These are phyloP conservation scores for Trichosanthes cucumerina DNA, from an alignment of 306 rosid species.

Conservation along the genomic window DNA sequence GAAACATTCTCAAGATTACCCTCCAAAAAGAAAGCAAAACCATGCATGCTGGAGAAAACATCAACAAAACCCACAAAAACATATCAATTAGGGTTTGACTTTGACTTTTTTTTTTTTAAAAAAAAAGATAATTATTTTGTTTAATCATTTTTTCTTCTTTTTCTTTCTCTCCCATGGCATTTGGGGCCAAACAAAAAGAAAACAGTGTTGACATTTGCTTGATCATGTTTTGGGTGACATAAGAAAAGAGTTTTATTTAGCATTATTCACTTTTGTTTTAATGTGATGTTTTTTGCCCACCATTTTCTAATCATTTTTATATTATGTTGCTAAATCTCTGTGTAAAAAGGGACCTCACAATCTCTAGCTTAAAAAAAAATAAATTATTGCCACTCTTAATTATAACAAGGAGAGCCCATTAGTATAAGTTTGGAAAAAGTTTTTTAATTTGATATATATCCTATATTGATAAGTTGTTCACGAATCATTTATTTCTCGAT, in stretches of 20 bases:
- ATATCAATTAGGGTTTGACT: conserved; percentile 9
- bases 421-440: not conserved
- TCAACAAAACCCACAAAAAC: not conserved
- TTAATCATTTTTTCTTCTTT: not conserved
- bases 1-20: not conserved
- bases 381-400: not conserved
- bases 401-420: not conserved
- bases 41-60: conserved; percentile 6
- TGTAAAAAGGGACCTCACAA: not conserved
- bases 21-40: not conserved
- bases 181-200: not conserved
- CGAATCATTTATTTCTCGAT: not conserved
- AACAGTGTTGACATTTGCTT: not conserved
- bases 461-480: not conserved
- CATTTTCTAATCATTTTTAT: conserved; percentile 5
- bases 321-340: not conserved
- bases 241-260: not conserved
- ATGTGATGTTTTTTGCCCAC: not conserved
- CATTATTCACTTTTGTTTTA: not conserved
- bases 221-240: conserved; percentile 5
- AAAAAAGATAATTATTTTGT: not conserved
- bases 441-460: too few relatives aligned
- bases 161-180: not conserved
- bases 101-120: not conserved
- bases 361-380: not conserved